Evolutionary conservation across 2,329 filamentous ascomycete species (phyloP).

Genomic region (Neopestalotiopsis rosae): DNA sequence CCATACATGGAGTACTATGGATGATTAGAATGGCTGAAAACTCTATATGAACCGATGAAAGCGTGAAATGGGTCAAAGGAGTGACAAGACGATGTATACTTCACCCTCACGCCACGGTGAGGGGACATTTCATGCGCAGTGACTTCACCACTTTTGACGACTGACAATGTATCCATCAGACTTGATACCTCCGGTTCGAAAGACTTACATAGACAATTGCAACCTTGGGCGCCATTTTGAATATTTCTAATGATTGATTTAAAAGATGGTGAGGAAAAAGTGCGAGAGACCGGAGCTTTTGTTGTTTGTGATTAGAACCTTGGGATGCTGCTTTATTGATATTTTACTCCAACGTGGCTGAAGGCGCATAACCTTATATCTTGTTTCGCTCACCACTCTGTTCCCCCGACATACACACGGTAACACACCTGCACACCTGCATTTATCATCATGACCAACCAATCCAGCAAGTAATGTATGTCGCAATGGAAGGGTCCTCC

Average conservation of each 20-base stretch:
- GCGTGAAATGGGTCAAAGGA: neutral
- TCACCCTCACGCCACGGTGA: neutral
- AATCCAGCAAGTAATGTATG: neutral
- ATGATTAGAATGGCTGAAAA: neutral
- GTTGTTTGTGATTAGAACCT: neutral
- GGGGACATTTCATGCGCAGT: neutral
- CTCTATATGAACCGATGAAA: neutral
- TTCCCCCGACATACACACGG: neutral
- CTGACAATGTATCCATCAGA: neutral
- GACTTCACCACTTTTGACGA: neutral
- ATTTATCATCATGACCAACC: slow-evolving; percentile 2
- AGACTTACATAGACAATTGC: slow-evolving; percentile 9
- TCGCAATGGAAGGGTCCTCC: neutral
- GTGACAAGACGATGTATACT: neutral
- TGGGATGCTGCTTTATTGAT: neutral
- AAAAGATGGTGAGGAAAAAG: neutral
- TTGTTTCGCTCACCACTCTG: slow-evolving; percentile 1
- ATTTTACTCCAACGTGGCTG: neutral
- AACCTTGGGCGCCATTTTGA: slow-evolving; percentile 27
- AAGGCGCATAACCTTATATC: slow-evolving; percentile 2
- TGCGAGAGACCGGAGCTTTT: neutral
- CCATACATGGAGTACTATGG: slow-evolving; percentile 90
- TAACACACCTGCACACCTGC: slow-evolving; percentile 6
- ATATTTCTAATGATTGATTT: neutral
- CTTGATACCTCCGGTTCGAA: neutral